Conservation (phyloP, 2,329 filamentous ascomycete genomes). For the Verticillium longisporum region DNA sequence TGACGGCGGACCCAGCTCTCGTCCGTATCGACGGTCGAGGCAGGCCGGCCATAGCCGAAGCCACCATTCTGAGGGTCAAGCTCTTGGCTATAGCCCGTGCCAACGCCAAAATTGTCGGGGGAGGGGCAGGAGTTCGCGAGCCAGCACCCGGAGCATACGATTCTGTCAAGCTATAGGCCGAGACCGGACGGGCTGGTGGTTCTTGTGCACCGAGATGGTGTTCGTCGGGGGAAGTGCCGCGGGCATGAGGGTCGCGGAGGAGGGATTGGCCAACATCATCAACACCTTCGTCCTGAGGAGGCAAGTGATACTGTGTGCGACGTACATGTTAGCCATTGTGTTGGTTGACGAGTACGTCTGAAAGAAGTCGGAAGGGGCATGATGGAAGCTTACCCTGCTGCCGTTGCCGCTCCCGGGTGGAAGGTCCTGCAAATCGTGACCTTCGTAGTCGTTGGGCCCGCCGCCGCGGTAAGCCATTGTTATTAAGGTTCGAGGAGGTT, state of each 20-base stretch:
- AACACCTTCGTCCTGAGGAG: conserved; percentile 48
- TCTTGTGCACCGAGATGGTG: conserved; percentile 51
- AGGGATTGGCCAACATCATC: conserved; percentile 55
- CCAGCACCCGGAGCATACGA: conserved; percentile 59
- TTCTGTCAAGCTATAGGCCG: conserved; percentile 74
- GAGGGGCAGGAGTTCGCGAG: conserved; percentile 14
- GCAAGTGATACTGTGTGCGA: conserved; percentile 47
- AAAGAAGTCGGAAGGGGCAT: conserved; percentile 5
- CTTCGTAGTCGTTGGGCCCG: conserved; percentile 50
- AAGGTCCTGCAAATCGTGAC: conserved; percentile 62
- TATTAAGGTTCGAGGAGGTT: conserved; percentile 10
- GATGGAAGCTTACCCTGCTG: conserved; percentile 46
- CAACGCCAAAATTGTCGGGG: conserved; percentile 3
- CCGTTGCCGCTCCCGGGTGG: conserved; percentile 33
- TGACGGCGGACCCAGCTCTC: conserved; percentile 71
- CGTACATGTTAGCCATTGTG: conserved; percentile 3
- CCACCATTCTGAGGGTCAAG: conserved; percentile 15
- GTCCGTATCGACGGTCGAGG: conserved; percentile 48
- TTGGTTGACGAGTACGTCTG: neutral
- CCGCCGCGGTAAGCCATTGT: conserved; percentile 57
- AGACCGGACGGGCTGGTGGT: conserved; percentile 61
- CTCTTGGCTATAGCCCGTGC: conserved; percentile 8
- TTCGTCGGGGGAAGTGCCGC: conserved; percentile 33
- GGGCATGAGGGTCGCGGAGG: conserved; percentile 39
- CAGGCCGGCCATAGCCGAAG: conserved; percentile 36